Evolutionary conservation across 768 basidiomycete species (phyloP).

Genomic region (Boletus rufocinnamomeus): DNA sequence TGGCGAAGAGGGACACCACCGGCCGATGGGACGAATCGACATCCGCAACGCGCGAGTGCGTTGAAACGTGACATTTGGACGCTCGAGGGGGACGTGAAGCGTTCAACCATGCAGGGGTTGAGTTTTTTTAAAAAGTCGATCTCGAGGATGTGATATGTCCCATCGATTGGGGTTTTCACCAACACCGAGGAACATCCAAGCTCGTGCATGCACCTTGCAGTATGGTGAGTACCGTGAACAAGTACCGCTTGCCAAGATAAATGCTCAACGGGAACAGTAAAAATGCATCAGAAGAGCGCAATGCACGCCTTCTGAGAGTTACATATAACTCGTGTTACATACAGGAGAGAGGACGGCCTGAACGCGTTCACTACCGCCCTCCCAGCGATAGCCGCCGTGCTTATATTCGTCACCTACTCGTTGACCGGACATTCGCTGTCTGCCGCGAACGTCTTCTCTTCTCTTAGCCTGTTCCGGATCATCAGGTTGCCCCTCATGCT

Average conservation of each 20-base stretch:
- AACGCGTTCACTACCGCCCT: no score
- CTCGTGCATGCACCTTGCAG: background rate
- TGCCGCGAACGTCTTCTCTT: no score
- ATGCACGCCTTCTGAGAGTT: background rate
- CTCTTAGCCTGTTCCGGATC: no score
- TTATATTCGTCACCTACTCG: no score
- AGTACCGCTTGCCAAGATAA: background rate
- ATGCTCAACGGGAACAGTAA: background rate
- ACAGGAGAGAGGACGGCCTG: background rate
- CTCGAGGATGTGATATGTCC: background rate
- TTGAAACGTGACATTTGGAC: conserved; percentile 9
- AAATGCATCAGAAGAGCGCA: background rate
- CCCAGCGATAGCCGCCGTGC: no score
- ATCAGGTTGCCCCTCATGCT: no score
- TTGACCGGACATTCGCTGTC: no score
- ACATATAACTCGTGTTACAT: background rate
- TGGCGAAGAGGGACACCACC: background rate
- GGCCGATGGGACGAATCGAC: background rate
- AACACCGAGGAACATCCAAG: background rate
- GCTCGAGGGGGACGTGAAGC: conserved; percentile 9
- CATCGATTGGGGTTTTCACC: background rate
- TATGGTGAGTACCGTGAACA: background rate
- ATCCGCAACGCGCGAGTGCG: background rate
- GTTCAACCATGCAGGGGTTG: conserved; percentile 17
- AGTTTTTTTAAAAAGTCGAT: conserved; percentile 14